Base-by-base conservation (phyloP, 2,329 filamentous ascomycete species). In the Samsoniella hepiali region DNA sequence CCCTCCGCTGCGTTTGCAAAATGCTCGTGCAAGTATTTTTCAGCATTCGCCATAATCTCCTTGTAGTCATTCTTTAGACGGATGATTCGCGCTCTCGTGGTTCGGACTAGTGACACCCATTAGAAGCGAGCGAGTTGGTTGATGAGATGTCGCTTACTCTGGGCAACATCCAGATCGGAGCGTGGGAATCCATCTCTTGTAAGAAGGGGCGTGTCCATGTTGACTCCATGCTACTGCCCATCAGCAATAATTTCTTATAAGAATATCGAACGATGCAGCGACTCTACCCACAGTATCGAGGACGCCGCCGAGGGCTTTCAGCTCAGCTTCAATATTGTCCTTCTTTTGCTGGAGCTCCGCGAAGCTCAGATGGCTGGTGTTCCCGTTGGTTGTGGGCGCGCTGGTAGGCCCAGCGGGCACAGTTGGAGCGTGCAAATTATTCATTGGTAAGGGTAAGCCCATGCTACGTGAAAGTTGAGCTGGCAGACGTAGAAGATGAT, bases 41-140 rank as follows among this genome's bases (percentile, higher is more conserved):
- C 95, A 69, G 98, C 89, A 64, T 84, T 81, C 64, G 78, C 78
- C 93, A 98, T 97, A 50, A 97, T 78, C 45, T 88, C 87, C 74
- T 96, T 97, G 79, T 97, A 94, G 76, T 99, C 95, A 73, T 97
- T 98, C 67, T 91, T 88, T 45, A 98, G 82, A 68, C 88, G 83
- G 68, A 98, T 95, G 69, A 99, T 97, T 65, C 91, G 88, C 34
- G 93, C 86, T 75, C 95, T 85, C 44, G 93, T 97, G n/a, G 92
- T 97, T 66, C 95, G 91, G 73, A 99, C 91, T 96, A 70, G 62
- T 22, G 22, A 22, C 36, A 29, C 22, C 4, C 47, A 54, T 72
- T 58, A 74, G 67, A 10, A n/a, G 11, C 3, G 40, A 62, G 15
- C 31, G 13, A 11, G 42, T 7, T 44, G 10, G 13, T 36, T n/a